phyloP scores from a whole-genome alignment of 2,329 filamentous ascomycete species.

The Fusarium sp. region DNA sequence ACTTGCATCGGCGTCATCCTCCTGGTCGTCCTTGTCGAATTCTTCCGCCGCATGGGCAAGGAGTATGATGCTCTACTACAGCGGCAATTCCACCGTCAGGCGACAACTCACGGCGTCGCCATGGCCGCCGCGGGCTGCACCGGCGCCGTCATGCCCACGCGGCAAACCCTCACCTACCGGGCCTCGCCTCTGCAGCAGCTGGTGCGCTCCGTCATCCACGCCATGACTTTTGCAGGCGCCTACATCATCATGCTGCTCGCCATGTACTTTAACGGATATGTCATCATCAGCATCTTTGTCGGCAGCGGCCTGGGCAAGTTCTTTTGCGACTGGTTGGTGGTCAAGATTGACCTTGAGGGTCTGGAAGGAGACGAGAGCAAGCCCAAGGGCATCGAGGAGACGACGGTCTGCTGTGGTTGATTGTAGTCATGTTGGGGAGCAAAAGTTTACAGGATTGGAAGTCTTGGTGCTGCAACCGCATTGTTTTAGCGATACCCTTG shows the following conservation, averaged over 20 bases:
- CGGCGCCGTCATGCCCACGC: constrained; percentile 38
- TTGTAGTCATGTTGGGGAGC: not conserved
- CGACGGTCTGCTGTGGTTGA: constrained; percentile 60
- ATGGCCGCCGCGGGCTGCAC: constrained; percentile 34
- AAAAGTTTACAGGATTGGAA: not conserved
- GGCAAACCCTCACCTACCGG: constrained; percentile 54
- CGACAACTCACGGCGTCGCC: constrained; percentile 40
- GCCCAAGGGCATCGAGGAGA: constrained; percentile 55
- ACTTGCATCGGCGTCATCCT: constrained; percentile 81
- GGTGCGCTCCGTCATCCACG: constrained; percentile 74
- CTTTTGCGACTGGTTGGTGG: constrained; percentile 64
- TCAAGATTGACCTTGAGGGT: constrained; percentile 52
- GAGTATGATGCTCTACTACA: constrained; percentile 78
- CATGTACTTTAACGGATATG: constrained; percentile 75
- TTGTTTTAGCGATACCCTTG: constrained; percentile 32
- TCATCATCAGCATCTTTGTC: constrained; percentile 81
- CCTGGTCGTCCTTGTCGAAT: constrained; percentile 78
- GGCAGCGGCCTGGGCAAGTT: constrained; percentile 65
- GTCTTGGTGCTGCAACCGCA: not conserved
- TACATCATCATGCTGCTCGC: constrained; percentile 81
- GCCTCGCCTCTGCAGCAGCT: constrained; percentile 74
- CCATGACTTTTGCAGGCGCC: constrained; percentile 77
- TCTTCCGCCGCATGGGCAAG: constrained; percentile 75
- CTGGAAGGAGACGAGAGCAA: constrained; percentile 39
- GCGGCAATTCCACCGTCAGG: constrained; percentile 58